Conservation (phyloP, 2,329 filamentous ascomycete genomes). For the Trichoderma sp. region DNA sequence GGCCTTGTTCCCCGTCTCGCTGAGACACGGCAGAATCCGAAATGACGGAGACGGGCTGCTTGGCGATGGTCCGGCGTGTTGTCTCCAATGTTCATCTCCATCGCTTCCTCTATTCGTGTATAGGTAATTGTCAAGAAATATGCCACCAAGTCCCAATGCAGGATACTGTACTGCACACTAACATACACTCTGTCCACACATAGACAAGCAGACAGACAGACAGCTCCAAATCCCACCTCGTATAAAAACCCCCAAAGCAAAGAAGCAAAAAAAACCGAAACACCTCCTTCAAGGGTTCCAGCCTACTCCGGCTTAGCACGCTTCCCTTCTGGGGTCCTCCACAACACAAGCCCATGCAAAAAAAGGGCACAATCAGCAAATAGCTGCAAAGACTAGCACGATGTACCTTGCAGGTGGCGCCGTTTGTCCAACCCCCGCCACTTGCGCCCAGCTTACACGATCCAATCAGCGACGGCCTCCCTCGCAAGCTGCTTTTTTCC, state of each 20-base stretch:
- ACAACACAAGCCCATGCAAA: neutral
- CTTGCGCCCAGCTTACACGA: neutral
- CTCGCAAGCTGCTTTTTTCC: neutral
- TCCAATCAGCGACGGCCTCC: neutral
- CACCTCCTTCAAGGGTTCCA: neutral
- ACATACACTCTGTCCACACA: neutral
- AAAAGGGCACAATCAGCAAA: neutral
- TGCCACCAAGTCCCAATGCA: neutral
- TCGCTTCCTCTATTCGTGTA: neutral
- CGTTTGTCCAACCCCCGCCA: neutral
- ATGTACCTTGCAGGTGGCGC: slow-evolving; percentile 18
- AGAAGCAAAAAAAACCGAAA: neutral
- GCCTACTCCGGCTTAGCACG: neutral
- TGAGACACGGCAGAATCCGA: neutral
- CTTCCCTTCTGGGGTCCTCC: neutral
- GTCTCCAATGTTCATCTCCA: neutral
- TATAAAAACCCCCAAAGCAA: neutral
- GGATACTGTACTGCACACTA: neutral
- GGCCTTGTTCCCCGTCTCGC: neutral
- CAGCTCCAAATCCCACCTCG: neutral
- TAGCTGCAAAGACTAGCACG: neutral
- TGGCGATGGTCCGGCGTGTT: neutral
- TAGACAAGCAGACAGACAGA: neutral
- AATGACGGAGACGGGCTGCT: neutral
- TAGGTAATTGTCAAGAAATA: neutral